Conservation (phyloP, 2,329 filamentous ascomycete genomes). For the Alternaria postmessia region DNA sequence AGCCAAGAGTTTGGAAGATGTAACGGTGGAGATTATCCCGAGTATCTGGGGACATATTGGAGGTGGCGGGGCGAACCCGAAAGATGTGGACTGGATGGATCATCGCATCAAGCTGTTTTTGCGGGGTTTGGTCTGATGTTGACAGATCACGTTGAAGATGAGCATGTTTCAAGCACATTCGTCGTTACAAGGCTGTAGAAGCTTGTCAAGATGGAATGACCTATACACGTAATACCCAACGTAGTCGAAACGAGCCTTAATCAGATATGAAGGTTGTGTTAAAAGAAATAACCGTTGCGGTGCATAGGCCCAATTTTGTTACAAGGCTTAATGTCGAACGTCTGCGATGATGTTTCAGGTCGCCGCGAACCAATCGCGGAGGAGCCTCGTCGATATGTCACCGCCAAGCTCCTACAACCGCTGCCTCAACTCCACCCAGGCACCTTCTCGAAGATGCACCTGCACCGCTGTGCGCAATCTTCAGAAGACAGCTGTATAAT, state of each 20-base stretch:
- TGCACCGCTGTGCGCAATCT: background rate
- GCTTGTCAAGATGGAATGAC: background rate
- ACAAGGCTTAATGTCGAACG: background rate
- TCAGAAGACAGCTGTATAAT: background rate
- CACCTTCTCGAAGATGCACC: background rate
- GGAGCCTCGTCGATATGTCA: conserved; percentile 44
- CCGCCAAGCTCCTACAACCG: conserved; percentile 32
- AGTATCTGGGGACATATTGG: conserved; percentile 55
- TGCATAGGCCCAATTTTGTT: background rate
- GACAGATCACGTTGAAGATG: background rate
- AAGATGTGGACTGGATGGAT: conserved; percentile 41
- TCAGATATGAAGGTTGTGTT: background rate
- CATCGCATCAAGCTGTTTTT: conserved; percentile 21
- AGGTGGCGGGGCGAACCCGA: conserved; percentile 48
- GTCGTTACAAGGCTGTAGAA: background rate
- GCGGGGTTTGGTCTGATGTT: conserved; percentile 1
- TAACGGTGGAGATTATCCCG: conserved; percentile 43
- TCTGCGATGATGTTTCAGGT: background rate
- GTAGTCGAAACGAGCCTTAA: background rate
- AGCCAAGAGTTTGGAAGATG: conserved; percentile 44
- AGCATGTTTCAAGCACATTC: background rate
- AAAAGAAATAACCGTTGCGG: background rate
- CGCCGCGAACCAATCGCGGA: conserved; percentile 42
- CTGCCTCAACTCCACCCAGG: conserved; percentile 20
- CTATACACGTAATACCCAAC: background rate